These are phyloP conservation scores for Colletotrichum coccodes DNA, from an alignment of 2,329 filamentous ascomycete species.

Conservation along the genomic window DNA sequence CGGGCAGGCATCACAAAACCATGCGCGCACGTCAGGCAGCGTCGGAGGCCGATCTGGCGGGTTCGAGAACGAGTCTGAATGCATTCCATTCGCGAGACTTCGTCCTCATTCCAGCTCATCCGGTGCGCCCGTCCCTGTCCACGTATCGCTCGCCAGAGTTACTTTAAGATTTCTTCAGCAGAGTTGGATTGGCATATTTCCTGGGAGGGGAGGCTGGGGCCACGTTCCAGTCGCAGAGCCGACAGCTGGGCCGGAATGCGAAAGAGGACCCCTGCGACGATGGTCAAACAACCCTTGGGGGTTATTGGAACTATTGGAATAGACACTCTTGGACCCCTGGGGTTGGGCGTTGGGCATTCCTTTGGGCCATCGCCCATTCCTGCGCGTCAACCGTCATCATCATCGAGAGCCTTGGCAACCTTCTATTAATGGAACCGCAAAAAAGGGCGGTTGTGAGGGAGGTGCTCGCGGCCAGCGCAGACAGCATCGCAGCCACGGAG, in stretches of 20 bases:
- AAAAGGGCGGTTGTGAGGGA: too few species aligned
- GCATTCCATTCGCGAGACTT: not conserved
- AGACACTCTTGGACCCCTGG: not conserved
- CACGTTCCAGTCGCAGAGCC: not conserved
- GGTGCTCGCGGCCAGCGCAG: too few species aligned
- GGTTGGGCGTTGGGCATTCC: not conserved
- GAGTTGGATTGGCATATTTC: not conserved
- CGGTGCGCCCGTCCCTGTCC: not conserved
- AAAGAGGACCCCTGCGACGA: not conserved
- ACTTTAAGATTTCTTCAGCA: conserved; percentile 13
- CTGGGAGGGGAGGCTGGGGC: not conserved
- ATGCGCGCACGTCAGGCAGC: not conserved
- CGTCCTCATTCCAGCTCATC: not conserved
- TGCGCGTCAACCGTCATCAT: not conserved
- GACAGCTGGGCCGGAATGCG: not conserved
- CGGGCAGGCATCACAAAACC: too few species aligned
- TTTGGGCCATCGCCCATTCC: not conserved
- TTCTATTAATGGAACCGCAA: too few species aligned
- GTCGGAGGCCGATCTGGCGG: too few species aligned
- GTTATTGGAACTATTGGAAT: not conserved
- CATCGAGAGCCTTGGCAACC: not conserved
- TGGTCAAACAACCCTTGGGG: not conserved
- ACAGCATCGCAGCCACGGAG: too few species aligned
- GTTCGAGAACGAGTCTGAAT: not conserved
- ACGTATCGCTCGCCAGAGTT: not conserved